A percentile compares a stretch with the other conserved stretches of the same genome.
Evolutionary conservation across 2,329 filamentous ascomycete species (phyloP).

Genomic region (Scortechinia acanthostroma): DNA sequence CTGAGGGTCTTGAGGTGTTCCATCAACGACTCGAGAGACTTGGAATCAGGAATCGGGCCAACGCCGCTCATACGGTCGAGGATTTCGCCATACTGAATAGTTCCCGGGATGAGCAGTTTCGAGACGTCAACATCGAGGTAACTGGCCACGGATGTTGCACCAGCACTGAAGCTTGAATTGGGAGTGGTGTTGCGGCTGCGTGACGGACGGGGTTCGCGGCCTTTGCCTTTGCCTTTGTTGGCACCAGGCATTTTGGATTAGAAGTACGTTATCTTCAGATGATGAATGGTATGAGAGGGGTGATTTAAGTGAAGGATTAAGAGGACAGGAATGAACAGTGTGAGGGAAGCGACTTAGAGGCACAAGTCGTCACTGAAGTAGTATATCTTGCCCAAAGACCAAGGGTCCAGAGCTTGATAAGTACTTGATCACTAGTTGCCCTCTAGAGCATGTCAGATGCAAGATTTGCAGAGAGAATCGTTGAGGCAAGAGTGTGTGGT

Average conservation of each 20-base stretch:
- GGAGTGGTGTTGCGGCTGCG: constrained; percentile 59
- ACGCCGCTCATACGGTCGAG: constrained; percentile 43
- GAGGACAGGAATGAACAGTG: not conserved
- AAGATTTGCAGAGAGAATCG: too few species aligned
- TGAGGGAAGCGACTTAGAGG: not conserved
- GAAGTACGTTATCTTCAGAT: too few species aligned
- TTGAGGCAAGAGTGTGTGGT: too few species aligned
- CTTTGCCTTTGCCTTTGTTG: constrained; percentile 41
- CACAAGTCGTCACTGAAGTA: too few species aligned
- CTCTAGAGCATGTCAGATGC: too few species aligned
- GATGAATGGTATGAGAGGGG: too few species aligned
- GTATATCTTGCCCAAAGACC: not conserved
- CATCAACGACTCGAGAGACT: constrained; percentile 36
- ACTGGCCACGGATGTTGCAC: constrained; percentile 24
- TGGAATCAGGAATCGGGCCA: constrained; percentile 34
- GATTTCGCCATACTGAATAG: constrained; percentile 46
- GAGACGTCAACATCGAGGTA: constrained; percentile 45
- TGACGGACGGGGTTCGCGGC: constrained; percentile 39
- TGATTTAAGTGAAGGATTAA: not conserved
- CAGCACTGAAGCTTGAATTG: constrained; percentile 39
- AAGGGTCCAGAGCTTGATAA: not conserved
- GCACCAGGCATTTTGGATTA: constrained; percentile 31
- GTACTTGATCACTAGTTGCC: too few species aligned
- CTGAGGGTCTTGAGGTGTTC: constrained; percentile 45
- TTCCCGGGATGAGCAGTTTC: constrained; percentile 34